Evolutionary conservation across 169 alveolate genomes (phyloP).

Genomic region (Neospora caninum): DNA sequence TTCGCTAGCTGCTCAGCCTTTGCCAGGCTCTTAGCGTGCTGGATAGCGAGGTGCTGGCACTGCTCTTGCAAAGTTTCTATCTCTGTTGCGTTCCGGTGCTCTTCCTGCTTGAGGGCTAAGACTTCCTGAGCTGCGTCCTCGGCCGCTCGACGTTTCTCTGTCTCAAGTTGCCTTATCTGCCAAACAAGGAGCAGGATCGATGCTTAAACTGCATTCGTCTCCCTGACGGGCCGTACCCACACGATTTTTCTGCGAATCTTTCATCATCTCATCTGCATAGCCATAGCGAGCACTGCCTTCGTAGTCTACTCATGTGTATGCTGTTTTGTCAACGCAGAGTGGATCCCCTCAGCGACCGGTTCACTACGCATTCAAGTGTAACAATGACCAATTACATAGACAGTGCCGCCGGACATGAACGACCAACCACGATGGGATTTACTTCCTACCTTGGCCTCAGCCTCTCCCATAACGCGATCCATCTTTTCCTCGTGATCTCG

Average conservation of each 20-base stretch:
- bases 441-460: conserved; percentile 2
- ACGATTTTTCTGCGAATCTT: background rate
- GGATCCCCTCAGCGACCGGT: too few species aligned
- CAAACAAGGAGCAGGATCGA: background rate
- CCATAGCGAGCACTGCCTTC: too few species aligned
- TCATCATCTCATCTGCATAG: background rate
- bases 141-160: conserved; percentile 29
- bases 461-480: background rate
- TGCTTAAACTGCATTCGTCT: background rate
- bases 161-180: background rate
- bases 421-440: background rate
- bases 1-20: background rate
- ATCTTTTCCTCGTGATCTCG: background rate
- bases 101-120: conserved; percentile 2
- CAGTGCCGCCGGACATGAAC: too few species aligned
- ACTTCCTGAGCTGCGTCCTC: background rate
- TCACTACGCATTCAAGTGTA: too few species aligned
- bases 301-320: too few species aligned
- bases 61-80: conserved; percentile 7
- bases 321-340: too few species aligned
- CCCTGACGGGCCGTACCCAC: background rate
- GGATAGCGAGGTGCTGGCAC: conserved; percentile 13
- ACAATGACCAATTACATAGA: too few species aligned
- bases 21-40: conserved; percentile 5
- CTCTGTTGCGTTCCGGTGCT: background rate